These are phyloP conservation scores for Carex sylvatica DNA, from an alignment of 202 grass and related monocot species.

Conservation along the genomic window DNA sequence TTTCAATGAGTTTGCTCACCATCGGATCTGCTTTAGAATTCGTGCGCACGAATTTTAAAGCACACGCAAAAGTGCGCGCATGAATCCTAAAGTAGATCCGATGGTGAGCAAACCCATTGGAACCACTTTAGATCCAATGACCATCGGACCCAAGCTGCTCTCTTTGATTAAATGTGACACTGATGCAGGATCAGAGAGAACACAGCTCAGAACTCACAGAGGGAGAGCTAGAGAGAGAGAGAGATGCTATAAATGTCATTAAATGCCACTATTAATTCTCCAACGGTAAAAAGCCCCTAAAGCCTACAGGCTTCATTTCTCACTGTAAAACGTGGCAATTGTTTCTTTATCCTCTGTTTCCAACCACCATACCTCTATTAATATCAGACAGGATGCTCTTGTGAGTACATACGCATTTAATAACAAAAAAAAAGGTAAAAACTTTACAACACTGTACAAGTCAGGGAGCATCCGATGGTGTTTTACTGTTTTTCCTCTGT, in stretches of 20 bases:
- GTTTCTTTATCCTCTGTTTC: not conserved
- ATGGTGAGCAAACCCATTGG: no score
- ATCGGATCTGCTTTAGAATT: no score
- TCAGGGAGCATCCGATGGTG: constrained; percentile 2
- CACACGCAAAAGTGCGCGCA: no score
- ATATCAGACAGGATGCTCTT: not conserved
- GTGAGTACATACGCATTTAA: not conserved
- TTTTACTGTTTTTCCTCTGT: not conserved
- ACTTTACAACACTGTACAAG: not conserved
- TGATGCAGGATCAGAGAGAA: not conserved
- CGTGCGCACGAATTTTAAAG: no score
- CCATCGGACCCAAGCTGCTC: no score
- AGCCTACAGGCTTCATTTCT: not conserved
- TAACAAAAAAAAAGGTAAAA: not conserved
- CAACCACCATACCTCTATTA: not conserved
- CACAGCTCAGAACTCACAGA: not conserved
- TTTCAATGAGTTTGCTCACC: no score
- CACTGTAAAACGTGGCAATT: not conserved
- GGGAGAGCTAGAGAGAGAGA: not conserved
- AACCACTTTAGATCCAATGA: no score
- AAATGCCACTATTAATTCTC: constrained; percentile 19
- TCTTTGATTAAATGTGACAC: not conserved
- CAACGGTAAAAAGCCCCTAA: not conserved
- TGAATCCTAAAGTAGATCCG: no score
- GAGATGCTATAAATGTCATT: not conserved